Evolutionary conservation across 73 alveolate genomes (phyloP).

Genomic region (Paramecium octaurelia): DNA sequence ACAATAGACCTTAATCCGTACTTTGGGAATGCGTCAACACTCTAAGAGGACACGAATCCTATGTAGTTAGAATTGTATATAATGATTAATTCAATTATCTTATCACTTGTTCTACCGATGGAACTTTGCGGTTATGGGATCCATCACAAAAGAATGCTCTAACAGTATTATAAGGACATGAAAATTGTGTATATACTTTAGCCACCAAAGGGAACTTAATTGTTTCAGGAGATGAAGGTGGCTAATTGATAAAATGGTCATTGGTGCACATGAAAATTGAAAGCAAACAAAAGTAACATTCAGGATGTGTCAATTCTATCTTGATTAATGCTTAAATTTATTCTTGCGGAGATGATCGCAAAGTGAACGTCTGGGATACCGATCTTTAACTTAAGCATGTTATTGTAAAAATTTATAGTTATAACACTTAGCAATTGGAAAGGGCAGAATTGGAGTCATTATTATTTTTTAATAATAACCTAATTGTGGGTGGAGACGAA

Average conservation of each 20-base stretch:
- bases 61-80: constrained; percentile 19
- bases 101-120: constrained; percentile 20
- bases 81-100: neutral
- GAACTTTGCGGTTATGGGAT: constrained; percentile 24
- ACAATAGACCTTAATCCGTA: neutral
- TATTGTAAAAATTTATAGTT: no score
- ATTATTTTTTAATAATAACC: neutral
- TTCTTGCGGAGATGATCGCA: constrained; percentile 30
- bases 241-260: neutral
- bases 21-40: constrained; percentile 5
- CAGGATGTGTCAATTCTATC: constrained; percentile 40
- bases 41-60: constrained; percentile 10
- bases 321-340: neutral
- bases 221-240: constrained; percentile 52
- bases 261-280: neutral
- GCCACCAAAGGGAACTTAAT: neutral
- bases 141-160: neutral
- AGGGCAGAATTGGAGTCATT: constrained; percentile 18
- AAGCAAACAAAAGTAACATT: neutral
- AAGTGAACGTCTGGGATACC: neutral
- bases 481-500: constrained; percentile 18
- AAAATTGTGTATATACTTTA: constrained; percentile 20
- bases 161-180: constrained; percentile 4
- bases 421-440: neutral
- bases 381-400: neutral